Evolutionary conservation across 2,329 filamentous ascomycete species (phyloP).

Genomic region (Zarea fungicola): DNA sequence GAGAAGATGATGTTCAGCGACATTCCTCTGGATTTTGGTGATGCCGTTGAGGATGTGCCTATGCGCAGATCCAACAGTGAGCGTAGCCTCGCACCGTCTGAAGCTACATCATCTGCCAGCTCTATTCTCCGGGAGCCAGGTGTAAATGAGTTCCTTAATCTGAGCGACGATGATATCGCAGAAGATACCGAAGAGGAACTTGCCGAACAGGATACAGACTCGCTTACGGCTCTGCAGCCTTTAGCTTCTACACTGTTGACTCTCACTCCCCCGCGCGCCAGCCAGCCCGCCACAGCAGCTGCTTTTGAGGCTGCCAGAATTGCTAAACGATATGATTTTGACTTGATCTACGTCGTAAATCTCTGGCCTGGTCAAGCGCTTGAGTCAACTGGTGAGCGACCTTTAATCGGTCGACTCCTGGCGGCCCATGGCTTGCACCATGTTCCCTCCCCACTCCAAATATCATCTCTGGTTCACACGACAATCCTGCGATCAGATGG

Average conservation of each 20-base stretch:
- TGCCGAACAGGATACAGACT: slow-evolving; percentile 16
- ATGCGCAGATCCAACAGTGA: slow-evolving; percentile 25
- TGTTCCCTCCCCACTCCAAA: slow-evolving; percentile 46
- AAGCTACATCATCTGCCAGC: slow-evolving; percentile 24
- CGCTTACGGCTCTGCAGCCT: slow-evolving; percentile 20
- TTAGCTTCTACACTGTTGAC: slow-evolving; percentile 33
- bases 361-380: slow-evolving; percentile 42
- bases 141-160: slow-evolving; percentile 47
- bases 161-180: slow-evolving; percentile 55
- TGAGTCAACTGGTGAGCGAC: slow-evolving; percentile 12
- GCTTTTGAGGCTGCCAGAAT: slow-evolving; percentile 52
- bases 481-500: slow-evolving; percentile 44
- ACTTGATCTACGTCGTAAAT: slow-evolving; percentile 54
- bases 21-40: slow-evolving; percentile 23
- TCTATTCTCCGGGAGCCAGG: slow-evolving; percentile 45
- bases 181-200: slow-evolving; percentile 32
- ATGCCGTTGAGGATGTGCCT: slow-evolving; percentile 21
- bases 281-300: slow-evolving; percentile 40
- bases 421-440: slow-evolving; percentile 50
- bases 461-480: slow-evolving; percentile 44
- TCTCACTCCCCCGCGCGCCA: slow-evolving; percentile 39
- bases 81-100: slow-evolving; percentile 26
- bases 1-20: slow-evolving; percentile 23
- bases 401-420: slow-evolving; percentile 45
- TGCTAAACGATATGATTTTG: slow-evolving; percentile 51